Conservation (phyloP, 495 filamentous ascomycete genomes). For the Bombardia bombarda region DNA sequence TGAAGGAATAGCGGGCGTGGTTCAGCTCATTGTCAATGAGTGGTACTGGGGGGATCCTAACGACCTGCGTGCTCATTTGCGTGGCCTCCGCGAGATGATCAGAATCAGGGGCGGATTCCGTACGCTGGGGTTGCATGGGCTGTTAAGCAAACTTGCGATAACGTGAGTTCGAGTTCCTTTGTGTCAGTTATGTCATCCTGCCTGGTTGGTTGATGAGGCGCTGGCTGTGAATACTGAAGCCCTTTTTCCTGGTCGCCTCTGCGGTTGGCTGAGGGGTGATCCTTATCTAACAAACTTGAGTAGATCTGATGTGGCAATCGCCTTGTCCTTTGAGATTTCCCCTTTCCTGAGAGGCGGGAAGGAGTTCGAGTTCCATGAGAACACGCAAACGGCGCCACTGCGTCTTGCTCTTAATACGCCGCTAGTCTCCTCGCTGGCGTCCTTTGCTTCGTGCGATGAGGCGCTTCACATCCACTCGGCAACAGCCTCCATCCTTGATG, state of each 20-base stretch:
- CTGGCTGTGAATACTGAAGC: too few species aligned
- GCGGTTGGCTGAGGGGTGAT: too few species aligned
- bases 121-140: conserved; percentile 25
- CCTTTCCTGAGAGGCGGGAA: conserved; percentile 18
- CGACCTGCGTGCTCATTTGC: conserved; percentile 23
- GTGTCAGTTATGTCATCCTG: too few species aligned
- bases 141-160: conserved; percentile 31
- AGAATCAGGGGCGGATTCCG: conserved; percentile 25
- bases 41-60: conserved; percentile 30
- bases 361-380: conserved; percentile 26
- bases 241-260: too few species aligned
- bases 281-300: conserved; percentile 4
- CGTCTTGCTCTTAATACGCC: conserved; percentile 31
- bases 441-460: conserved; percentile 21
- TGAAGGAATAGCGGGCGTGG: conserved; percentile 26
- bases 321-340: conserved; percentile 22
- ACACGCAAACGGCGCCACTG: conserved; percentile 14
- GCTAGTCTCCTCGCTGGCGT: conserved; percentile 16
- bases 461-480: conserved; percentile 21
- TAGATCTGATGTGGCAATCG: conserved; percentile 25
- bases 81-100: conserved; percentile 29
- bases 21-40: conserved; percentile 30
- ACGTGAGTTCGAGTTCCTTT: too few species aligned
- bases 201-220: too few species aligned
- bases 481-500: conserved; percentile 31